phyloP scores from a whole-genome alignment of 2,329 filamentous ascomycete species.

The Cladosporium halotolerans region DNA sequence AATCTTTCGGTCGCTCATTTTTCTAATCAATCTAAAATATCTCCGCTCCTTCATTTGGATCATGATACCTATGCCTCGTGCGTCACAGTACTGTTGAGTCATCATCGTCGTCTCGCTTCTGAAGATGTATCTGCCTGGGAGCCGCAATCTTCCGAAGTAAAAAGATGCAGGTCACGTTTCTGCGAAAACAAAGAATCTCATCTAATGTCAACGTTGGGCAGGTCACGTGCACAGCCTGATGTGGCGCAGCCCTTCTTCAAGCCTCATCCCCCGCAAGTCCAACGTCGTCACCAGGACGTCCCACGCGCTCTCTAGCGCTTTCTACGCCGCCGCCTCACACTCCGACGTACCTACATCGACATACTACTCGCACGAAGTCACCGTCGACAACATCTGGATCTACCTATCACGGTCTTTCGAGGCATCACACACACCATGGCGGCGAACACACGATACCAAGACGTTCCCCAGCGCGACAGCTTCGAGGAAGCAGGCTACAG shows the following conservation, averaged over 20 bases:
- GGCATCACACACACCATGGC: constrained; percentile 49
- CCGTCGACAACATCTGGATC: not conserved
- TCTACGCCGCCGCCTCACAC: not conserved
- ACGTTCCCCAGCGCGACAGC: constrained; percentile 79
- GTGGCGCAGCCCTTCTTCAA: not conserved
- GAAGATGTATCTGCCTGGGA: too few species aligned
- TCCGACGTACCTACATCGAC: not conserved
- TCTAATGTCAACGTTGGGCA: not conserved
- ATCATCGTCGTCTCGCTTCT: too few species aligned
- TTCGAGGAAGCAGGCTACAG: constrained; percentile 65
- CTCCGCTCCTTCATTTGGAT: too few species aligned
- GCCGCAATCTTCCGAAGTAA: too few species aligned
- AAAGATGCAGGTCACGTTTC: too few species aligned
- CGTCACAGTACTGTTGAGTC: too few species aligned
- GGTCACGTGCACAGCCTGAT: too few species aligned
- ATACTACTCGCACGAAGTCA: not conserved
- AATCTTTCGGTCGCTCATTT: too few species aligned
- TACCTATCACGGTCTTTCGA: too few species aligned
- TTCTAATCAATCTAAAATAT: too few species aligned
- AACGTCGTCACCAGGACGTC: constrained; percentile 6
- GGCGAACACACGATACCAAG: constrained; percentile 72
- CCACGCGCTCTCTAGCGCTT: not conserved
- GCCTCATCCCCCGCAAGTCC: not conserved
- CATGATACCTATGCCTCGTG: too few species aligned
- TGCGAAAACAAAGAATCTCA: not conserved